Base-by-base conservation (phyloP, 2,329 filamentous ascomycete species). In the Botrytis fabae region DNA sequence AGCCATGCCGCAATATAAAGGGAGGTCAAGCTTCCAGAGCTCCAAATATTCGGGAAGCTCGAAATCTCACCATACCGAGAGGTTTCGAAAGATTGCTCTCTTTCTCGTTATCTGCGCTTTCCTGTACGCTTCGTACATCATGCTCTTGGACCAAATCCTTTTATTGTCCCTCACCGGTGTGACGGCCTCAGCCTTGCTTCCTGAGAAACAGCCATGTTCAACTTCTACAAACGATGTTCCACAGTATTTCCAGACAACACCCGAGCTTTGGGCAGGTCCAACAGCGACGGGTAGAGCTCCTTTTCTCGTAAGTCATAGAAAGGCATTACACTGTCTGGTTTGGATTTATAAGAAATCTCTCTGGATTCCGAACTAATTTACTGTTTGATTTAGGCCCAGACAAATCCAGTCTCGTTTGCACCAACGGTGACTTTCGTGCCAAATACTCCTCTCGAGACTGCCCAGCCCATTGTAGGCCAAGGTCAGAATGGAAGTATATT, bases 361-460 rank as follows among this genome's bases (percentile, higher is more conserved):
- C 16, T 44, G 38, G 16, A 57, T 44, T 18, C 18, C n/a, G 32
- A 9, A 57, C 44, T 69, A 42, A 69, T 59, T 25, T 57, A 14
- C 38, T 32, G 18, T 42, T 69, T 28, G 18, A 42, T 69, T 57
- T 57, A 69, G 65, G 92, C 91, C 1, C 88, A 93, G 82, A 93
- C 89, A 10, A 90, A 91, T 76, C 86, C 87, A 1, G 89, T 92
- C 57, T 86, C 90, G 32, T 91, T 92, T 75, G 80, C 83, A 28
- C 81, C 82, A 22, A 85, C 89, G 14, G 87, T 83, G 2, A 86
- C 89, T 8, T 93, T 89, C 79, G 88, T 91, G 46, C 90, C 91
- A 22, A 92, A 92, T 78, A 84, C 86, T 66, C 92, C 92, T 66
- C 83, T 94, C 73, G 91, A 93, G 83, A 94, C 92, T 2, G 87